Evolutionary conservation across 2,329 filamentous ascomycete species (phyloP).

Genomic region (Epichloe brachyelytri): DNA sequence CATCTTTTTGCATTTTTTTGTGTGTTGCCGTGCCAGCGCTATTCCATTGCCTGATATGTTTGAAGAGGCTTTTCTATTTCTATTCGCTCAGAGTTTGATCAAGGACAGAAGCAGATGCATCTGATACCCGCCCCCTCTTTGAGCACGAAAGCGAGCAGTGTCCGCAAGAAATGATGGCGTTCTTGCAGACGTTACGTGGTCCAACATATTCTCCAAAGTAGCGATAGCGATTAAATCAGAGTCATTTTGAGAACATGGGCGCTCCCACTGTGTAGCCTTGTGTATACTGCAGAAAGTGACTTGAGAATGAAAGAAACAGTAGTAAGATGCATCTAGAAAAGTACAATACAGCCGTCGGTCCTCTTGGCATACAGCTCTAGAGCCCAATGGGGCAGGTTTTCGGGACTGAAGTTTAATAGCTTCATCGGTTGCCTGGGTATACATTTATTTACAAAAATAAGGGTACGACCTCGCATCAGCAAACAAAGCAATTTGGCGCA

Average conservation of each 20-base stretch:
- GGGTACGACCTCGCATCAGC: fast-evolving
- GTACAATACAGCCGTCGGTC: too few relatives aligned
- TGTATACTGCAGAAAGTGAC: too few relatives aligned
- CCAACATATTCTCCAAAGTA: background rate
- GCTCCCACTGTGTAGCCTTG: too few relatives aligned
- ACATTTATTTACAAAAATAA: background rate
- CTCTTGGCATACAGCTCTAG: too few relatives aligned
- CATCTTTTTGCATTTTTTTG: background rate
- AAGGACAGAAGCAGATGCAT: background rate
- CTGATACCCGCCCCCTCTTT: background rate
- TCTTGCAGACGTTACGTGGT: background rate
- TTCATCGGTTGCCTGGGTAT: too few relatives aligned
- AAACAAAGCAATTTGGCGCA: conserved; percentile 15
- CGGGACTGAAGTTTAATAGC: too few relatives aligned
- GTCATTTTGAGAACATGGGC: background rate
- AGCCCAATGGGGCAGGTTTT: too few relatives aligned
- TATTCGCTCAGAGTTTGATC: too few relatives aligned
- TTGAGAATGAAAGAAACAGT: too few relatives aligned
- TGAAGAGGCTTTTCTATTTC: background rate
- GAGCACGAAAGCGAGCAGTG: background rate
- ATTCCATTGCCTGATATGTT: background rate
- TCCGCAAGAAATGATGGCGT: background rate
- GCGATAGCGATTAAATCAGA: background rate
- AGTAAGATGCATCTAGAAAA: too few relatives aligned
- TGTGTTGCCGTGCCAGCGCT: background rate